Evolutionary conservation across 495 filamentous ascomycete genomes (phyloP).

Genomic region (Elasticomyces elasticus): DNA sequence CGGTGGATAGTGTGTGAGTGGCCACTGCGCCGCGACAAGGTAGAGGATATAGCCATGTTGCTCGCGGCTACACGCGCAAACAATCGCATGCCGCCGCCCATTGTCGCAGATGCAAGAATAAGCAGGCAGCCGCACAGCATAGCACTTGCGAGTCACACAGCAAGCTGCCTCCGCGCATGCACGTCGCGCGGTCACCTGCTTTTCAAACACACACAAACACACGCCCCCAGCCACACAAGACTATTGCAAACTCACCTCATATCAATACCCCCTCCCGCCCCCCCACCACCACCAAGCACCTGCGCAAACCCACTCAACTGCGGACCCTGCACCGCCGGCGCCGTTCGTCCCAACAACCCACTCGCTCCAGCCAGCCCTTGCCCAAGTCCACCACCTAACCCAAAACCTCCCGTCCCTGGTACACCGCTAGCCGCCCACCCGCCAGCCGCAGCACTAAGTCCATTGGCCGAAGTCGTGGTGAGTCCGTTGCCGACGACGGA

Average conservation of each 20-base stretch:
- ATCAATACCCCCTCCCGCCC: constrained; percentile 16
- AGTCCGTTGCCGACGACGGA: too few species aligned
- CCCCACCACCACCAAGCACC: constrained; percentile 21
- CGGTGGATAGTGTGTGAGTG: neutral
- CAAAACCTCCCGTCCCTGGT: constrained; percentile 12
- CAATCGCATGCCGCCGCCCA: neutral
- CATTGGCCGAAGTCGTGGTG: too few species aligned
- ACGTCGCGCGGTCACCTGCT: neutral
- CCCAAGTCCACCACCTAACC: constrained; percentile 1
- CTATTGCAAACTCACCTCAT: constrained; percentile 23
- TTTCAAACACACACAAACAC: too few species aligned
- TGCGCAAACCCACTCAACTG: constrained; percentile 22
- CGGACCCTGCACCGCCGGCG: too few species aligned
- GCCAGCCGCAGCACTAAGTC: neutral
- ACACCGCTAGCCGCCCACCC: too few species aligned
- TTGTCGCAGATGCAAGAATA: neutral
- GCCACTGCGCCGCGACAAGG: neutral
- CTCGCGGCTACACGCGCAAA: neutral
- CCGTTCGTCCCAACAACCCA: neutral
- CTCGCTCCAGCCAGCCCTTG: constrained; percentile 2
- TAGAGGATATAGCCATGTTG: neutral
- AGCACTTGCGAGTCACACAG: too few species aligned
- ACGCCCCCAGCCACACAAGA: too few species aligned
- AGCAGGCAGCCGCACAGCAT: neutral
- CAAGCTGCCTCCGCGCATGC: neutral